These are phyloP conservation scores for Teratosphaeria viscida DNA, from an alignment of 2,329 filamentous ascomycete genomes.

Conservation along the genomic window DNA sequence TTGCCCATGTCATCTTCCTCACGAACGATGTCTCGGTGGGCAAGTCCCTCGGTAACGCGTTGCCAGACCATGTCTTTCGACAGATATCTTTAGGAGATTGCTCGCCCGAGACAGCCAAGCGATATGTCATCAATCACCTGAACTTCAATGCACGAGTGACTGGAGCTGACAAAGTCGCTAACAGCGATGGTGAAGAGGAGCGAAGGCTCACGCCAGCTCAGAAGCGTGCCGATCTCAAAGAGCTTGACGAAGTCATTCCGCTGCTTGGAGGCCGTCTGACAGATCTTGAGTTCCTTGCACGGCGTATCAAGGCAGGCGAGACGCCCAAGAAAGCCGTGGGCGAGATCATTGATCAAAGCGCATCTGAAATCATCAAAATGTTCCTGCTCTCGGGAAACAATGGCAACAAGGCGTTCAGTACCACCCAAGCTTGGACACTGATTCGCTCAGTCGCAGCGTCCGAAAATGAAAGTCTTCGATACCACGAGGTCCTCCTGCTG, in stretches of 20 bases:
- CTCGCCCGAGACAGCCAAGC: slow-evolving; percentile 70
- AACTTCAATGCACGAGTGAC: slow-evolving; percentile 28
- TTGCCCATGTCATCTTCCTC: slow-evolving; percentile 89
- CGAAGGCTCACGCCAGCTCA: slow-evolving; percentile 38
- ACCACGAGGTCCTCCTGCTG: slow-evolving; percentile 74
- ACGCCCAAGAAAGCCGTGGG: slow-evolving; percentile 68
- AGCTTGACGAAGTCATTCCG: slow-evolving; percentile 72
- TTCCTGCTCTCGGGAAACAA: slow-evolving; percentile 58
- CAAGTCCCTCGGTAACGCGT: slow-evolving; percentile 73
- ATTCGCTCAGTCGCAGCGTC: slow-evolving; percentile 60
- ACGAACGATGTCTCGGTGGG: slow-evolving; percentile 82
- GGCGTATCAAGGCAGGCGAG: slow-evolving; percentile 79
- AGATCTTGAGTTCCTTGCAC: slow-evolving; percentile 87
- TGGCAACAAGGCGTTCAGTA: slow-evolving; percentile 57
- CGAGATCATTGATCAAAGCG: slow-evolving; percentile 81
- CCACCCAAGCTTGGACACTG: slow-evolving; percentile 82
- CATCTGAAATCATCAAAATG: slow-evolving; percentile 86
- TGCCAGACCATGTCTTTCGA: slow-evolving; percentile 85
- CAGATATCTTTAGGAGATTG: slow-evolving; percentile 80
- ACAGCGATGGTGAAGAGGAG: slow-evolving; percentile 29
- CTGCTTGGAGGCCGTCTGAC: slow-evolving; percentile 84
- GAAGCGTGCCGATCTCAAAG: slow-evolving; percentile 47
- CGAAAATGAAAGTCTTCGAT: slow-evolving; percentile 46
- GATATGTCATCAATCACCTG: slow-evolving; percentile 70
- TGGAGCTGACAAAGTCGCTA: slow-evolving; percentile 23